Base-by-base conservation (phyloP, 2,329 filamentous ascomycete genomes). In the Diaporthe vaccinii region DNA sequence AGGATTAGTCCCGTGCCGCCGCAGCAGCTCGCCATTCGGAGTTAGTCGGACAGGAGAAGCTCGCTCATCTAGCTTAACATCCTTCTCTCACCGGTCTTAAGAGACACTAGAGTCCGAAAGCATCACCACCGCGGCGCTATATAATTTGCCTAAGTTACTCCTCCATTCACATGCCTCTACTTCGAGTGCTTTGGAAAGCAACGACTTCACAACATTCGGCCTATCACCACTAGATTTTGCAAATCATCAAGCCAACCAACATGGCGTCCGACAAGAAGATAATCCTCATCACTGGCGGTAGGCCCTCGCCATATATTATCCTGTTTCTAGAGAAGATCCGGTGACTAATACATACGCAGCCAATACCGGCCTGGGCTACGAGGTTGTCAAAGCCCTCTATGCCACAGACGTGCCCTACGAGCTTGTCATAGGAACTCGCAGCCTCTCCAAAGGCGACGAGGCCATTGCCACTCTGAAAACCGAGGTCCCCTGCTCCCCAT, bases 331-430 rank as follows among this genome's bases (percentile, higher is more conserved):
- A 22, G 36, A 14, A n/a, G 10, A 28, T 17, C 3, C 1, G 12
- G 20, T 20, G 15, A 39, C 75, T 74, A 20, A 74, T 28, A n/a
- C 9, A 92, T 90, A 2, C 20, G 90, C 90, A 61, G 90, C 85
- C 75, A 92, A 91, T 78, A 91, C 88, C 0, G 91, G 91, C 20
- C 86, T 93, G 22, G 91, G 91, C 6, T 88, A 87, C 57, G 87
- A 92, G 78, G 86, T 85, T 10, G 86, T 92, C 70, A 91, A 88
- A 76, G 87, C 89, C 0, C 82, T 93, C 0, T 83, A 86, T 62
- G 77, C 83, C n/a, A 89, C 90, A 0, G 41, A 80, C 0, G 83
- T 82, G 10, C 31, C 86, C 3, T 92, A 92, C 79, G 84, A 87
- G 8, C 85, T 93, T 73, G 79, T 92, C 28, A 79, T 93, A 5